Percentiles rank a stretch among this genome's conserved stretches.
phyloP scores from a whole-genome alignment of 306 rosid genomes.

The barrel medic (Medicago truncatula) region MtrunA17r5.0-ANR NC_053048.1:19767001-19767500 shows the following conservation, averaged over 20 bases:
- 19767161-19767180: not conserved
- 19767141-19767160: not conserved
- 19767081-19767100: not conserved
- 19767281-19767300: not conserved
- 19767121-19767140: not conserved
- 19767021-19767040: constrained; percentile 33
- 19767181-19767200: not conserved
- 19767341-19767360: not conserved
- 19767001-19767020: constrained; percentile 33
- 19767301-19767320: not conserved
- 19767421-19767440: too few relatives aligned
- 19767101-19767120: not conserved
- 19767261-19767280: not conserved
- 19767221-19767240: not conserved
- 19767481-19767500: too few relatives aligned
- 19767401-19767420: too few relatives aligned
- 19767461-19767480: too few relatives aligned
- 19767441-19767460: not conserved
- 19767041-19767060: constrained; percentile 27
- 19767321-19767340: not conserved
- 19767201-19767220: not conserved
- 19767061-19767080: constrained; percentile 26
- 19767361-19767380: not conserved
- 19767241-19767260: not conserved
- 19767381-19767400: not conserved